Evolutionary conservation across 2,329 filamentous ascomycete genomes (phyloP), one percentile per base, ranked within the genome.

Genomic region (Trichoderma citrinoviride): DNA sequence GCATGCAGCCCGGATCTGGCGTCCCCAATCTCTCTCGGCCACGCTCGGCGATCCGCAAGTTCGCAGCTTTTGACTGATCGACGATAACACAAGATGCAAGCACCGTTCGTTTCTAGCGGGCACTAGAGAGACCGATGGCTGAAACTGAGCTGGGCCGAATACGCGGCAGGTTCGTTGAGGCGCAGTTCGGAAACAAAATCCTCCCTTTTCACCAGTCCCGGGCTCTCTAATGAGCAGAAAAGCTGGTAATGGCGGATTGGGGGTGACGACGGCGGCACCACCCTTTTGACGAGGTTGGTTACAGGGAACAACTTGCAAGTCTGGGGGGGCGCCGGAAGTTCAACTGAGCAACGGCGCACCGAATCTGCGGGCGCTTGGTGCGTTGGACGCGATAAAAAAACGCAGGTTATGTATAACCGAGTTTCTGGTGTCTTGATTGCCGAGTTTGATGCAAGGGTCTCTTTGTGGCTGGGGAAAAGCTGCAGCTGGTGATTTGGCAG

Each of bases 221-320:
- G 25, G 15, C 7, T 29, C 21, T 25, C 23, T 17, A 27, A 15
- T 61, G 44, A 40, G 57, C 47, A 47, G 43, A 60, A 6, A 19
- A n/a, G 21, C 40, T 41, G 46, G n/a, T n/a, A n/a, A n/a, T n/a
- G n/a, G n/a, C n/a, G n/a, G n/a, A n/a, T n/a, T n/a, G n/a, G n/a
- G n/a, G 46, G 47, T 64, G 61, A 57, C 61, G 43, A 46, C 40
- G 50, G 50, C 43, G 53, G 53, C 61, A 50, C 61, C 57, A 25
- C 53, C 43, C 14, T 29, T 37, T 33, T 25, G 33, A 25, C 25
- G 12, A 8, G 17, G 44, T 19, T n/a, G n/a, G 54, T 23, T 37
- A 46, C n/a, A 29, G 5, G 10, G 7, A 37, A 14, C 10, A 3
- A 37, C n/a, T n/a, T n/a, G 27, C 27, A 29, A 25, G 41, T n/a